A percentile compares a stretch with the other conserved stretches of the same genome.
These are phyloP conservation scores for Sclerotinia nivalis DNA, from an alignment of 2,329 filamentous ascomycete genomes.

Conservation along the genomic window DNA sequence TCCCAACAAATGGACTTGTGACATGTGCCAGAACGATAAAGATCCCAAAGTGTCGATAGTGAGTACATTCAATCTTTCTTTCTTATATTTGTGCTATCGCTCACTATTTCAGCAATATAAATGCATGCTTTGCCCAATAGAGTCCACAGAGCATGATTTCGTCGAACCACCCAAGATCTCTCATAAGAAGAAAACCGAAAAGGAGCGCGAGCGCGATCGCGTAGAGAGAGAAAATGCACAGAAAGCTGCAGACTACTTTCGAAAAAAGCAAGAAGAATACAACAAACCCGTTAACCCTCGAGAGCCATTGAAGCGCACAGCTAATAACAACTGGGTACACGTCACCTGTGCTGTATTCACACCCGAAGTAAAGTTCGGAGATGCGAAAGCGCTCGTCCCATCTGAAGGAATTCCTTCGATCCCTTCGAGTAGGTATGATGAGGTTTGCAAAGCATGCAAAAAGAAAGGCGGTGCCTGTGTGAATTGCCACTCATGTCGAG, in stretches of 20 bases:
- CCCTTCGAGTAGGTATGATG: slow-evolving; percentile 63
- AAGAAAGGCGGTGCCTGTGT: slow-evolving; percentile 75
- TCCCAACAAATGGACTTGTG: slow-evolving; percentile 85
- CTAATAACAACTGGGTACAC: slow-evolving; percentile 98
- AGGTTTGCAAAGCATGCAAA: slow-evolving; percentile 83
- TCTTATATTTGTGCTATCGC: slow-evolving; percentile 34
- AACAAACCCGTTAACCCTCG: slow-evolving; percentile 82
- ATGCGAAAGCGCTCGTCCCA: slow-evolving; percentile 76
- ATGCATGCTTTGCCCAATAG: slow-evolving; percentile 87
- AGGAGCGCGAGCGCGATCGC: slow-evolving; percentile 85
- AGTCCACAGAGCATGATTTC: slow-evolving; percentile 78
- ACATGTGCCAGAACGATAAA: slow-evolving; percentile 94
- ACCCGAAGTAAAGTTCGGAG: slow-evolving; percentile 89
- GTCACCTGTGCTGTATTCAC: slow-evolving; percentile 91
- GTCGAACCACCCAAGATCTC: slow-evolving; percentile 77
- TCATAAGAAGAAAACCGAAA: slow-evolving; percentile 88
- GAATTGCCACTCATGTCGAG: slow-evolving; percentile 73
- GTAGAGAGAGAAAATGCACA: slow-evolving; percentile 80
- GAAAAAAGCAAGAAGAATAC: slow-evolving; percentile 77
- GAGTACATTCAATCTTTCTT: slow-evolving; percentile 44
- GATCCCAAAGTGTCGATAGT: slow-evolving; percentile 89
- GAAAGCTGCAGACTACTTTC: slow-evolving; percentile 78
- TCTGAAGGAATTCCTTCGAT: slow-evolving; percentile 90
- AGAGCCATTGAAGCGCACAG: slow-evolving; percentile 89
- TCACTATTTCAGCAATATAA: slow-evolving; percentile 68